Base-by-base conservation (phyloP, 2,329 filamentous ascomycete genomes). In the Coniochaeta prunicola region DNA sequence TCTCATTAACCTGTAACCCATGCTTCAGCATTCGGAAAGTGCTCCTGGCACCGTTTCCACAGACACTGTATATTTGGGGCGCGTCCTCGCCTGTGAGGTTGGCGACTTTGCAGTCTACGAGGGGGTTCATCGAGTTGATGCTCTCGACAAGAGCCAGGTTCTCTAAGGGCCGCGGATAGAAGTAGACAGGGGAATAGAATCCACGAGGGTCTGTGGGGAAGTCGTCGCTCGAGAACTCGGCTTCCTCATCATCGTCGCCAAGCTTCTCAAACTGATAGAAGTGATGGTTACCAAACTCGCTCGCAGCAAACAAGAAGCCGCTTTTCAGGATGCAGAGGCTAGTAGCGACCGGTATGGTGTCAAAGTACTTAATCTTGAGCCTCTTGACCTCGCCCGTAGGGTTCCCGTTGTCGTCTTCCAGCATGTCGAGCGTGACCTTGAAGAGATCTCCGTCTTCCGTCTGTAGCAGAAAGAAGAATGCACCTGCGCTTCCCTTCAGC, bases 181-280 rank as follows among this genome's bases (percentile, higher is more conserved):
- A 99, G 73, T 91, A 97, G 2, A 90, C 85, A 0, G 92, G 90
- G 2, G 86, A 82, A 64, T 92, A 92, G 0, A 85, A 75, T 19
- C 88, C 85, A 7, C 79, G 80, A 0, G 89, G 84, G 66, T 97
- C 91, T 0, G 87, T 82, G 0, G 91, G 87, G 64, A 89, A 96
- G 62, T 89, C 80, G 57, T 94, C 91, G 72, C 92, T 97, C 28
- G 80, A 82, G 67, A 92, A 97, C 68, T 96, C 89, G 0, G 86
- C 80, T 72, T 97, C 92, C 2, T 96, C 89, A 62, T 96, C 92
- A 66, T 97, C 93, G 62, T 99, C 94, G 45, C 93, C 96, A 7
- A 99, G 84, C 68, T 96, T 96, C 71, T 97, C 92, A 62, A 99
- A 96, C 70, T 97, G 93, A 73, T 97, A 99, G 65, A 99, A 92